Base-by-base conservation (phyloP, 163 green algal species). In the Botryococcus braunii region DNA sequence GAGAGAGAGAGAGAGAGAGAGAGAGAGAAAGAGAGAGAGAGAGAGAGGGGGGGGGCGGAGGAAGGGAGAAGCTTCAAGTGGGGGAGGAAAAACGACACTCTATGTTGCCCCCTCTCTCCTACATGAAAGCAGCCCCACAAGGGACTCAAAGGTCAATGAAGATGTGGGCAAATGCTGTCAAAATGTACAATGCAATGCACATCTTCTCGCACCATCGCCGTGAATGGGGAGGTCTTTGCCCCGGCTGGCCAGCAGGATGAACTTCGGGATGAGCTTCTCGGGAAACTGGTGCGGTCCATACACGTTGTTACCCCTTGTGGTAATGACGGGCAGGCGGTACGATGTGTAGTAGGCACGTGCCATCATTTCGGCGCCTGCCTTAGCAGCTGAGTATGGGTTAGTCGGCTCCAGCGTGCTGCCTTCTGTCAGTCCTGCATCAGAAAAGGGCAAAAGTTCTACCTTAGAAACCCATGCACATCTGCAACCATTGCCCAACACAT, bases 281-380 rank as follows among this genome's bases (percentile, higher is more conserved):
- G 89, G 86, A 46, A 95, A 96, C 77, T 99, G 94, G 66, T 93
- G 79, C 1, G 95, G 95, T 0, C 95, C 95, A 69, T 98, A 99
- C 35, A 98, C 95, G 79, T 99, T 99, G 85, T 98, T 98, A 31
- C 91, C 91, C 6, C 95, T 84, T 0, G 95, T 97, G 66, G 92
- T 96, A 73, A 99, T 95, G 66, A 92, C 86, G 35, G 95, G 95
- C 74, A 99, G 80, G 46, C 88, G 86, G 83, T 99, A 99, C 23
- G 85, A 95, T 21, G 82, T 91, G 61, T 88, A 81, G 81, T 99
- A 99, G 0, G 95, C 93, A 46, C 86, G 90, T 43, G 88, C 88
- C 78, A 98, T 87, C 88, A 99, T 96, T 83, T 99, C 95, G 25
- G 95, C 95, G 27, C 90, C 95, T 5, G 94, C 90, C 80, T 96